Evolutionary conservation across 1,139 yeast species (phyloP), one percentile per base, ranked within the genome.

Genomic region (Pichia cactophila): DNA sequence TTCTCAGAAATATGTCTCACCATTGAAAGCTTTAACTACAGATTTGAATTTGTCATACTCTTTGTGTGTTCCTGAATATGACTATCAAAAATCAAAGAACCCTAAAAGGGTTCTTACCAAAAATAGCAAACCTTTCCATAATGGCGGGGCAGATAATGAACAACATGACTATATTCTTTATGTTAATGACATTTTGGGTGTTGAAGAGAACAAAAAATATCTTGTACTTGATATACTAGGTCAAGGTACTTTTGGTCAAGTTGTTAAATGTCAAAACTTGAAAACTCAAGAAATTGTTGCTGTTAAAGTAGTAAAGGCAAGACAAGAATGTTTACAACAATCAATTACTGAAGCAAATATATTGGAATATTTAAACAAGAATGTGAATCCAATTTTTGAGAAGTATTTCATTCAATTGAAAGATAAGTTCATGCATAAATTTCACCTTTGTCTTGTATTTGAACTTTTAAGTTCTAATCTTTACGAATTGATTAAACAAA

Each of bases 231-330:
- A 92, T 66, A 76, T 92, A 26, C 69, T 94, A 43, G 99, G 99
- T 0, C 92, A 90, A 56, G 99, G 99, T 4, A 90, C 98, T 0
- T 92, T 94, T 74, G 98, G 98, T 5, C 99, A 92, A 67, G 99
- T 94, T 48, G 97, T 90, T 35, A 92, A 92, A 68, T 92, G 97
- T 68, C 98, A 92, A 67, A 89, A 92, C 65, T 73, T 92, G 66
- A 72, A 81, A 45, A 89, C 94, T 44, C 94, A 88, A 62, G 90
- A 88, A 53, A 81, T 92, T 28, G 88, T 90, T 43, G 98, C 98
- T 0, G 95, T 94, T 41, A 92, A 92, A 66, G 96, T 92, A 42
- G 87, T 92, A 57, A 92, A 92, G 65, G 86, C 96, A 37, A 86
- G 86, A 62, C 88, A 96, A 5, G 96, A 95, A 11, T 90, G 86